Base-by-base conservation (phyloP, 176 grass and related monocot genomes). In the Urochloa ruziziensis region DNA sequence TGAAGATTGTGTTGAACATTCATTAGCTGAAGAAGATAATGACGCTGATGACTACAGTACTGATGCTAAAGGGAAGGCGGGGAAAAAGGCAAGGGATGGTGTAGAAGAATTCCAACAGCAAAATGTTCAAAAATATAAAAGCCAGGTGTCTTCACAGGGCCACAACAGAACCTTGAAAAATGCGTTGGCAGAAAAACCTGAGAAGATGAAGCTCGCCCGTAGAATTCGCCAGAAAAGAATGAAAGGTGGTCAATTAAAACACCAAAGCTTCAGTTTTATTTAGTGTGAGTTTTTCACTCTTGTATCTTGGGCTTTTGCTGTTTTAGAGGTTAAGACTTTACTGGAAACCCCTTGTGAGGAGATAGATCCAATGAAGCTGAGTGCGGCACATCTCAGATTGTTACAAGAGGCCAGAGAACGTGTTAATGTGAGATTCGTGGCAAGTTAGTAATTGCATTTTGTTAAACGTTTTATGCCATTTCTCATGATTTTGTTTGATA, bases 361-460 rank as follows among this genome's bases (percentile, higher is more conserved):
- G 73, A 91, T 91, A 70, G 60, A 94, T 78, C 77, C 56, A 19
- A 90, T 84, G 77, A 86, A 90, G 84, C 82, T 94, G 77, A 85
- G 77, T 73, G 75, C 89, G 25, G 70, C 49, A 11, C 80, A 89
- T 78, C 87, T 91, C 54, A 89, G 90, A 72, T 85, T 94, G 79
- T 81, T 91, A 58, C 87, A 88, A 85, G 87, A 94, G 57, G 78
- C 84, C 30, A 94, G 59, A 86, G 87, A 85, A 46, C 66, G 39
- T 62, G 79, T 54, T 18, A 62, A 83, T 40, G 89, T 89, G 30
- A 75, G 89, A 80, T 78, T 57, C 75, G 17, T 37, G 71, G 23
- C 49, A 59, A 3, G 74, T 78, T 56, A 68, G n/a, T n/a, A n/a
- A n/a, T n/a, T n/a, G n/a, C n/a, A n/a, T 84, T 81, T 84, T 77